These are phyloP conservation scores for Caryopteris hybrid DNA, from an alignment of 305 asterid genomes.

Conservation along the genomic window DNA sequence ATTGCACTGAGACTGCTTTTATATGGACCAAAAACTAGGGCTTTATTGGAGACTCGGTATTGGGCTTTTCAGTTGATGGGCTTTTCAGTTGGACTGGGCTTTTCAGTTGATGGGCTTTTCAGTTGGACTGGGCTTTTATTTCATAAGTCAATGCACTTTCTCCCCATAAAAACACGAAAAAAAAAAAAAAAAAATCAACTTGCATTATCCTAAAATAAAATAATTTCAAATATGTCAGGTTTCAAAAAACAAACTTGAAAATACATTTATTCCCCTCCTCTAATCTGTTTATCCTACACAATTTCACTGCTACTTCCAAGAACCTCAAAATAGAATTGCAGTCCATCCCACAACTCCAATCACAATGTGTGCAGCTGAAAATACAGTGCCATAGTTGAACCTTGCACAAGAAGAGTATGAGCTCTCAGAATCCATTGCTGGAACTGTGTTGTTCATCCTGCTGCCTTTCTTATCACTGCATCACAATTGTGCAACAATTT, in stretches of 20 bases:
- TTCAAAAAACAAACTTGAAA: not conserved
- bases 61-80: conserved; percentile 1
- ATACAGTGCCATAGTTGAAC: conserved; percentile 6
- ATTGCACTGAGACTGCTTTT: not conserved
- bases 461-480: conserved; percentile 43
- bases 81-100: not conserved
- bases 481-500: no score
- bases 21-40: conserved; percentile 9
- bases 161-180: not conserved
- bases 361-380: conserved; percentile 8
- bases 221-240: not conserved
- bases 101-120: not conserved
- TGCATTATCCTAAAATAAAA: not conserved
- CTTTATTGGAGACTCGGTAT: not conserved
- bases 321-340: conserved; percentile 21
- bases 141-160: no score
- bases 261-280: not conserved
- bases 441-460: conserved; percentile 44
- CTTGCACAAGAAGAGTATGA: conserved; percentile 29
- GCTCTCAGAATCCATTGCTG: conserved; percentile 50
- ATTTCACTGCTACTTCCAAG: not conserved
- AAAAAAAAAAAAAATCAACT: not conserved
- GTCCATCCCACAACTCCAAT: conserved; percentile 27
- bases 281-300: not conserved
- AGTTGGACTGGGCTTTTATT: not conserved